These are phyloP conservation scores for Pezicula radicicola DNA, from an alignment of 2,329 filamentous ascomycete genomes.

Conservation along the genomic window DNA sequence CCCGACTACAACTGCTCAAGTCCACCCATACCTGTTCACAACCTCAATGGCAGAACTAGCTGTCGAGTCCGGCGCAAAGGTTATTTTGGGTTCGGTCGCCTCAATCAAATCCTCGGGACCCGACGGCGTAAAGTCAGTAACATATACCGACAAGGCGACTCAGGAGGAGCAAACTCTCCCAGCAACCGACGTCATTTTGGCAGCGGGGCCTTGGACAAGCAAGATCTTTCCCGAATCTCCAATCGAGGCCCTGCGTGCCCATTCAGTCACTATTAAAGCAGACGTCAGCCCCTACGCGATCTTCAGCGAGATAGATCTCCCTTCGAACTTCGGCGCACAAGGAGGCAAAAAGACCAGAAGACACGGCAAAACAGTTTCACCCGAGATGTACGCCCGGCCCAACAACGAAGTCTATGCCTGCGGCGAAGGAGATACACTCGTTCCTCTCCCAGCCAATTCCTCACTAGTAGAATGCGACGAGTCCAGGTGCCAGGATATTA, in stretches of 20 bases:
- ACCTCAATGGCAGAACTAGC: conserved; percentile 78
- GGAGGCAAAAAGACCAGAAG: conserved; percentile 47
- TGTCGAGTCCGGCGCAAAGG: conserved; percentile 61
- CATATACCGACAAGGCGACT: conserved; percentile 52
- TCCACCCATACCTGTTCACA: conserved; percentile 90
- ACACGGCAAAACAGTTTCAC: conserved; percentile 66
- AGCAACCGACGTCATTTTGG: conserved; percentile 41
- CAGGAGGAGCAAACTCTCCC: conserved; percentile 44
- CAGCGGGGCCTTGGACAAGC: conserved; percentile 60
- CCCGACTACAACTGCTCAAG: conserved; percentile 80
- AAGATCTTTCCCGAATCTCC: conserved; percentile 54
- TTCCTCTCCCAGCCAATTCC: conserved; percentile 73
- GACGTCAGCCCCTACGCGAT: conserved; percentile 71
- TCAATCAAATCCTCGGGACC: conserved; percentile 59
- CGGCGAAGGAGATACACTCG: conserved; percentile 74
- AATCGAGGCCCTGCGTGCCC: conserved; percentile 57
- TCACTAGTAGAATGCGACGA: conserved; percentile 75
- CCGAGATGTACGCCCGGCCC: conserved; percentile 91
- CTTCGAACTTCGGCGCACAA: conserved; percentile 56
- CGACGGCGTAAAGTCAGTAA: conserved; percentile 65
- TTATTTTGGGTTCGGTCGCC: conserved; percentile 68
- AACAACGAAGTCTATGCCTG: conserved; percentile 91
- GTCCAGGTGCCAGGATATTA: conserved; percentile 77
- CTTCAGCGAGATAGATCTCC: conserved; percentile 83
- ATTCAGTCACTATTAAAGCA: conserved; percentile 63